phyloP scores from a whole-genome alignment of 768 basidiomycete species.

The Tulasnella sp. region DNA sequence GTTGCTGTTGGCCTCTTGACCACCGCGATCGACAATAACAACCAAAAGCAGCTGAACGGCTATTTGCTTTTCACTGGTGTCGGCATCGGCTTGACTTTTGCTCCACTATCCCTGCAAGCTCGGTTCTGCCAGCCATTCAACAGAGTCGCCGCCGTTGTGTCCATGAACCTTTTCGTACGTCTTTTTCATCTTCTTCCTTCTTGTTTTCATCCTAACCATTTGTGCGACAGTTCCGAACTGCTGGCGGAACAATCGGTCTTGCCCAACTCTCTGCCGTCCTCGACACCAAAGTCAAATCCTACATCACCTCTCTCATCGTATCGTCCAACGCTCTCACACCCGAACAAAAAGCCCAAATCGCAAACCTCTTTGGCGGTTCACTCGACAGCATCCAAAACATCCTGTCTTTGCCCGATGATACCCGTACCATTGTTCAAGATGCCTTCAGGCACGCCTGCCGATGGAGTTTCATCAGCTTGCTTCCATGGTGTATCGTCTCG shows the following conservation, averaged over 20 bases:
- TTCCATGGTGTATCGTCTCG: slow-evolving; percentile 48
- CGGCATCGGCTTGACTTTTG: slow-evolving; percentile 45
- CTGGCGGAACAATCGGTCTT: slow-evolving; percentile 54
- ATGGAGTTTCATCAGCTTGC: slow-evolving; percentile 48
- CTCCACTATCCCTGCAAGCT: slow-evolving; percentile 36
- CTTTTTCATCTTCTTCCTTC: not conserved
- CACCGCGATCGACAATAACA: slow-evolving; percentile 43
- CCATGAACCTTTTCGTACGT: slow-evolving; percentile 48
- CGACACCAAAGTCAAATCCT: slow-evolving; percentile 43
- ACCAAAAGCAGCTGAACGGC: slow-evolving; percentile 40
- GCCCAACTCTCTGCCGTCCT: slow-evolving; percentile 53
- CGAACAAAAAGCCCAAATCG: slow-evolving; percentile 13
- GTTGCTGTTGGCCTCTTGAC: slow-evolving; percentile 47
- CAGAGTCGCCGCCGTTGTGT: slow-evolving; percentile 46
- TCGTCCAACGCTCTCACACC: slow-evolving; percentile 28
- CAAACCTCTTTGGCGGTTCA: slow-evolving; percentile 34
- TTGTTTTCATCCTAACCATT: not conserved
- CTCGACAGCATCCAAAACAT: slow-evolving; percentile 43
- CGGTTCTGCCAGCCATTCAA: slow-evolving; percentile 36
- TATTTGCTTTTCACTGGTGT: slow-evolving; percentile 49
- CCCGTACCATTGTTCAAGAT: slow-evolving; percentile 41
- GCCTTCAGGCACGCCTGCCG: slow-evolving; percentile 46
- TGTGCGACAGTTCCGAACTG: slow-evolving; percentile 44
- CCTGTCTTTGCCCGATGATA: slow-evolving; percentile 39
- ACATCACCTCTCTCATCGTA: slow-evolving; percentile 36